Evolutionary conservation across 768 basidiomycete genomes (phyloP).

Genomic region (Leccinum disarticulatum): DNA sequence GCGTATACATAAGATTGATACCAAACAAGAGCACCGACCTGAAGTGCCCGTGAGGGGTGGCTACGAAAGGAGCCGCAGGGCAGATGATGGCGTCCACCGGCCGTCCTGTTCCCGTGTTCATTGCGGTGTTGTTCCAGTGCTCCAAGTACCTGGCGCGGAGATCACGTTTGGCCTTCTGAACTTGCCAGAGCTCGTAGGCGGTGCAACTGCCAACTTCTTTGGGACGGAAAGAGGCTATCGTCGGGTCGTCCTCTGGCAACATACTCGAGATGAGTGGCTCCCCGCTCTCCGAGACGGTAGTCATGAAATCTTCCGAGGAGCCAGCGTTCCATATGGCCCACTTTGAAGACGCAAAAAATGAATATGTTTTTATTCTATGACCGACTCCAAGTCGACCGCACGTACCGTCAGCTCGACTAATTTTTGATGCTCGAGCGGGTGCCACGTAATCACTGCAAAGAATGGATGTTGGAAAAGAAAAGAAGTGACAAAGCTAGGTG

Average conservation of each 20-base stretch:
- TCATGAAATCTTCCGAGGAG: conserved; percentile 45
- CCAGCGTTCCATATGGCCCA: conserved; percentile 46
- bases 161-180: conserved; percentile 47
- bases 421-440: conserved; percentile 51
- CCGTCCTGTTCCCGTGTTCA: conserved; percentile 60
- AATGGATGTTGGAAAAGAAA: background rate
- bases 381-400: conserved; percentile 7
- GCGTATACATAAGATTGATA: background rate
- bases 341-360: conserved; percentile 25
- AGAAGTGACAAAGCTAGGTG: background rate
- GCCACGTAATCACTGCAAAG: conserved; percentile 68
- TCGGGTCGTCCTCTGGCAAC: conserved; percentile 32
- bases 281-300: conserved; percentile 39
- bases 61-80: conserved; percentile 58
- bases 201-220: conserved; percentile 31
- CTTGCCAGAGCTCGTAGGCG: conserved; percentile 67
- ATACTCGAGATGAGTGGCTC: conserved; percentile 56
- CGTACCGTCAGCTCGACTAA: conserved; percentile 44
- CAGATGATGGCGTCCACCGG: conserved; percentile 76
- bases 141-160: conserved; percentile 59
- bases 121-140: conserved; percentile 56
- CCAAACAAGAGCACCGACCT: conserved; percentile 36
- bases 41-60: conserved; percentile 62
- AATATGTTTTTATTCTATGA: background rate
- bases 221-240: conserved; percentile 19